Conservation (phyloP, 1,139 yeast species). For the Suhomyces maxii region DNA sequence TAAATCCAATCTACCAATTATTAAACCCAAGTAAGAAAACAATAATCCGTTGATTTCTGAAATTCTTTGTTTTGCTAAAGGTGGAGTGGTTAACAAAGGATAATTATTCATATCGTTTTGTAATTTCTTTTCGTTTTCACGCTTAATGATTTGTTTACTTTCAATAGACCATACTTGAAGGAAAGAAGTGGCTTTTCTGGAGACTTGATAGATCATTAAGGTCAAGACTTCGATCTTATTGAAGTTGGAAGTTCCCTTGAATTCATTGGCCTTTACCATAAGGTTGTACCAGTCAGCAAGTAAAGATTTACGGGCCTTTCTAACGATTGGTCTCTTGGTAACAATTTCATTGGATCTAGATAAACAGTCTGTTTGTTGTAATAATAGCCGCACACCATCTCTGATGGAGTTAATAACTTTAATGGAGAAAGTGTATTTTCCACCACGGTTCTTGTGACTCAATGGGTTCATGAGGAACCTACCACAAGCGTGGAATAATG, state of each 20-base stretch:
- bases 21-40: slow-evolving; percentile 67
- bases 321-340: slow-evolving; percentile 63
- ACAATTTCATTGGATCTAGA: slow-evolving; percentile 83
- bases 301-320: slow-evolving; percentile 74
- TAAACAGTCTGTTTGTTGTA: slow-evolving; percentile 79
- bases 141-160: slow-evolving; percentile 40
- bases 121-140: slow-evolving; percentile 36
- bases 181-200: slow-evolving; percentile 70
- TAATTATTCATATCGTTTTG: slow-evolving; percentile 43
- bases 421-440: slow-evolving; percentile 48
- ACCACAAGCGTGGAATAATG: slow-evolving; percentile 72
- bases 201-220: slow-evolving; percentile 69
- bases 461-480: slow-evolving; percentile 72
- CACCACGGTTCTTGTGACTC: slow-evolving; percentile 43
- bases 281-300: slow-evolving; percentile 90
- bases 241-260: slow-evolving; percentile 67
- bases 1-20: slow-evolving; percentile 71
- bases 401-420: slow-evolving; percentile 52
- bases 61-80: slow-evolving; percentile 67
- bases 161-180: slow-evolving; percentile 75
- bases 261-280: slow-evolving; percentile 83
- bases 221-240: slow-evolving; percentile 71
- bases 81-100: slow-evolving; percentile 54
- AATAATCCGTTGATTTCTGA: slow-evolving; percentile 74
- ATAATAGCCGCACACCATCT: slow-evolving; percentile 76